These are phyloP conservation scores for Penicillium salamii DNA, from an alignment of 495 filamentous ascomycete species.

Conservation along the genomic window DNA sequence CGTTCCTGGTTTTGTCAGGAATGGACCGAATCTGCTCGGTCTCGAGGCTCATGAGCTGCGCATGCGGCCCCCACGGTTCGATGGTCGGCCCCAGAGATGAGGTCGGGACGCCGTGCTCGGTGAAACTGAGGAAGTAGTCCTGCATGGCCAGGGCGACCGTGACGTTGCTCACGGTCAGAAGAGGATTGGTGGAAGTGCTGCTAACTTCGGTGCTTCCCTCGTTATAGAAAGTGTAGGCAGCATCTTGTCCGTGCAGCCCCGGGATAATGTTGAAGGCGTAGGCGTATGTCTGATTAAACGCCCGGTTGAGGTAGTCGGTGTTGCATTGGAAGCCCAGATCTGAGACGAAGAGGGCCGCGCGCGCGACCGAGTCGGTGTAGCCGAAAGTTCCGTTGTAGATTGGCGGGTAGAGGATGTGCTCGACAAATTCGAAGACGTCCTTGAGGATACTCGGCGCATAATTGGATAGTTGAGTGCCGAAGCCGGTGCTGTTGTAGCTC, in stretches of 20 bases:
- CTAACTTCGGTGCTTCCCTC: slow-evolving; percentile 17
- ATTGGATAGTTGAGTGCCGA: slow-evolving; percentile 40
- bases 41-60: slow-evolving; percentile 41
- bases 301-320: slow-evolving; percentile 51
- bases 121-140: slow-evolving; percentile 59
- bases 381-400: slow-evolving; percentile 53
- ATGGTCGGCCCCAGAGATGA: slow-evolving; percentile 40
- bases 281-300: slow-evolving; percentile 53
- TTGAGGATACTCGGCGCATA: slow-evolving; percentile 29
- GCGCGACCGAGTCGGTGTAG: slow-evolving; percentile 35
- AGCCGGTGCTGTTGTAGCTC: slow-evolving; percentile 42
- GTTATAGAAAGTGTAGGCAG: slow-evolving; percentile 60
- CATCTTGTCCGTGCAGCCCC: slow-evolving; percentile 53
- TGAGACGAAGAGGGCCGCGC: slow-evolving; percentile 31
- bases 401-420: slow-evolving; percentile 55
- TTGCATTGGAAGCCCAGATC: slow-evolving; percentile 60
- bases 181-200: background rate
- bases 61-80: slow-evolving; percentile 34
- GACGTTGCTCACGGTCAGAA: slow-evolving; percentile 30
- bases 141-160: slow-evolving; percentile 55
- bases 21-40: slow-evolving; percentile 35
- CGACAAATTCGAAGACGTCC: slow-evolving; percentile 46
- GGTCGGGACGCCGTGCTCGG: slow-evolving; percentile 42
- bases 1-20: slow-evolving; percentile 43
- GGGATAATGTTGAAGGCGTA: slow-evolving; percentile 64